Evolutionary conservation across 2,329 filamentous ascomycete genomes (phyloP).

Genomic region (Penicillium sp.): DNA sequence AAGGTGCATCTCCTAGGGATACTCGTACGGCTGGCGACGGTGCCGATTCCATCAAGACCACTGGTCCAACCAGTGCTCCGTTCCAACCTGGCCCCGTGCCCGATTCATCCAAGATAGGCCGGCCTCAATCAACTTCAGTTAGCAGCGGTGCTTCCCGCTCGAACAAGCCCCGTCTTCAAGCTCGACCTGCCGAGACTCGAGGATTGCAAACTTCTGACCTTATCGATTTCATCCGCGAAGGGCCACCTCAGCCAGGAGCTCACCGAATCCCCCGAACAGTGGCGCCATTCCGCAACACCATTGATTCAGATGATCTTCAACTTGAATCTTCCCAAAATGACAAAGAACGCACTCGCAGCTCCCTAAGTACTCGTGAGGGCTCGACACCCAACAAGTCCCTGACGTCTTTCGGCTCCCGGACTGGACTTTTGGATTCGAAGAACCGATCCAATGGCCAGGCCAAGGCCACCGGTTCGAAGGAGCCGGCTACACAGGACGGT

Average conservation of each 20-base stretch:
- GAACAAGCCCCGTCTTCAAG: constrained; percentile 46
- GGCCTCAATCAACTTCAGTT: constrained; percentile 11
- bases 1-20: constrained; percentile 51
- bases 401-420: constrained; percentile 66
- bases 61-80: constrained; percentile 53
- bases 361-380: constrained; percentile 45
- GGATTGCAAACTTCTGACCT: constrained; percentile 72
- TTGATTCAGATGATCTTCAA: constrained; percentile 71
- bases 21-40: constrained; percentile 66
- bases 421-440: constrained; percentile 54
- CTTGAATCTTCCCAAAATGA: constrained; percentile 27
- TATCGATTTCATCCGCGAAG: constrained; percentile 91
- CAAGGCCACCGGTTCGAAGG: constrained; percentile 10
- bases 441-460: constrained; percentile 26
- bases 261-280: constrained; percentile 75
- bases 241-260: constrained; percentile 60
- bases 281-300: constrained; percentile 75
- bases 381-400: constrained; percentile 46
- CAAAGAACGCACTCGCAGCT: constrained; percentile 32
- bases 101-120: constrained; percentile 8
- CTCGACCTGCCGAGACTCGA: constrained; percentile 62
- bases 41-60: constrained; percentile 82
- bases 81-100: constrained; percentile 4
- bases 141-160: constrained; percentile 5
- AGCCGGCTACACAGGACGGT: constrained; percentile 25